Conservation (phyloP, 257 asterid species). For the Fraxinus anomala region DNA sequence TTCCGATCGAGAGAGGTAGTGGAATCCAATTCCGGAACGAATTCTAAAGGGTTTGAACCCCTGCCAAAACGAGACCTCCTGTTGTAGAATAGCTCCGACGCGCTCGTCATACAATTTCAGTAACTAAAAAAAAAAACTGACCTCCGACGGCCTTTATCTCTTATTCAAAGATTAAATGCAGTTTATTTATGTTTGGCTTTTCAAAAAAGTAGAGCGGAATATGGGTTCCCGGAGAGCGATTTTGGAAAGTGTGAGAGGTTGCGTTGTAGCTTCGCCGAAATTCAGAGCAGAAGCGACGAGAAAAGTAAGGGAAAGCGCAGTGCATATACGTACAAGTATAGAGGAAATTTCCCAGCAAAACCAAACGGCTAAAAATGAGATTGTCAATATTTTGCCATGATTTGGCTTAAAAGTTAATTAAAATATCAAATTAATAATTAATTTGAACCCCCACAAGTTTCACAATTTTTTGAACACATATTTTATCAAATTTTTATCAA, state of each 20-base stretch:
- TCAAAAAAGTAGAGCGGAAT: not conserved
- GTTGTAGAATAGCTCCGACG: slow-evolving; percentile 70
- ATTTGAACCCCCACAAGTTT: no score
- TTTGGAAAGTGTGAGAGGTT: not conserved
- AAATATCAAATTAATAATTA: no score
- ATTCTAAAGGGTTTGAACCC: slow-evolving; percentile 31
- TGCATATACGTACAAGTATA: not conserved
- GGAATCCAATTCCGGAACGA: slow-evolving; percentile 39
- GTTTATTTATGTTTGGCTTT: not conserved
- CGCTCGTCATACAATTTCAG: slow-evolving; percentile 74
- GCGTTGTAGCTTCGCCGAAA: not conserved
- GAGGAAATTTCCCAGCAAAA: not conserved
- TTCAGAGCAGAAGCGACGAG: not conserved
- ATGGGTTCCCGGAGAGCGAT: not conserved
- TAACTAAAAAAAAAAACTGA: not conserved
- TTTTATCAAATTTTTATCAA: no score
- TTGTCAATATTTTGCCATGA: not conserved
- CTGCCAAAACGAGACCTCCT: slow-evolving; percentile 83
- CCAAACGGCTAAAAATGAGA: not conserved
- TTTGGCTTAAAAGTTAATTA: no score
- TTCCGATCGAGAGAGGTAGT: slow-evolving; percentile 35
- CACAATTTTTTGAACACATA: no score
- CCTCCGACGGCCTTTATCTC: not conserved
- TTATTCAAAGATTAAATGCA: not conserved
- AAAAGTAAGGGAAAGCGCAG: not conserved